Evolutionary conservation across 305 asterid species (phyloP).

Genomic region (Fraxinus dipetala): DNA sequence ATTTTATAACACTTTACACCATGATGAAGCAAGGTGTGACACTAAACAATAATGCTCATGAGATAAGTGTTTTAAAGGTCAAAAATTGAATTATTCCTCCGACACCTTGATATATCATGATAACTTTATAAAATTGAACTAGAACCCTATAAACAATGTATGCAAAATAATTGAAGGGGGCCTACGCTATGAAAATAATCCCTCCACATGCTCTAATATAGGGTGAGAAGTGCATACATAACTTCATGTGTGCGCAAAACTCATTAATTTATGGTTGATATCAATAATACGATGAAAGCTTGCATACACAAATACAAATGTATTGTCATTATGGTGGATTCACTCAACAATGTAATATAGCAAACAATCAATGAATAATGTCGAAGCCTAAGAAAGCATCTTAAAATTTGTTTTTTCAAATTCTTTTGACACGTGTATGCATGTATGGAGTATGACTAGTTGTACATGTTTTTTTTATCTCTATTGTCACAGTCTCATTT

Average conservation of each 20-base stretch:
- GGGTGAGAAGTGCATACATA: background rate
- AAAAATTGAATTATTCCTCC: background rate
- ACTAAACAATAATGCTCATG: background rate
- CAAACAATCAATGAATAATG: background rate
- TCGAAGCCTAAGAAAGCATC: background rate
- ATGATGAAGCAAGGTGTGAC: background rate
- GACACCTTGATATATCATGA: background rate
- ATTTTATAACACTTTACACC: background rate
- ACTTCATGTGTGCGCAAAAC: background rate
- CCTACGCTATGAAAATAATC: background rate
- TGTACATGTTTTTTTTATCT: background rate
- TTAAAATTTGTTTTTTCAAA: background rate
- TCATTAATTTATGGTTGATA: background rate
- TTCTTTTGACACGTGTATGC: background rate
- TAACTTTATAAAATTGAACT: background rate
- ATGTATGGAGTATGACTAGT: background rate
- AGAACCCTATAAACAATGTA: background rate
- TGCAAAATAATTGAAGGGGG: background rate
- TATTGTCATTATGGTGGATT: background rate
- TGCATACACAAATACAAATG: constrained; percentile 13
- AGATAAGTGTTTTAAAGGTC: background rate
- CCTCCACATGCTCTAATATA: background rate
- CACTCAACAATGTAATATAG: background rate
- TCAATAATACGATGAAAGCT: background rate
- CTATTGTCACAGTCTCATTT: background rate